Conservation (phyloP, 768 basidiomycete species). For the Suillus americanus region DNA sequence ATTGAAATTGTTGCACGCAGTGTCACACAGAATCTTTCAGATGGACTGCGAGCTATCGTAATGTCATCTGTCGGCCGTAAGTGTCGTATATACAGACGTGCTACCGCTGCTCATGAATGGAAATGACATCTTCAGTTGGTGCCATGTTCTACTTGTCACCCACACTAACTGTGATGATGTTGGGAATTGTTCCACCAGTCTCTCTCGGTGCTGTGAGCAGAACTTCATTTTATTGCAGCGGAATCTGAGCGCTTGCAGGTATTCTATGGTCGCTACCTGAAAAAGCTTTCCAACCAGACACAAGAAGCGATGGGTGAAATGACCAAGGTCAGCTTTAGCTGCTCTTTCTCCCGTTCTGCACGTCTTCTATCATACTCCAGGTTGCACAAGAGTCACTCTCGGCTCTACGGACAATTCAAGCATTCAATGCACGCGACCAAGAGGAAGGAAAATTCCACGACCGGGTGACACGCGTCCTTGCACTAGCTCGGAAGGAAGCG, state of each 20-base stretch:
- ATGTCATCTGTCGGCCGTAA: constrained; percentile 92
- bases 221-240: constrained; percentile 5
- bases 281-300: constrained; percentile 85
- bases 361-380: constrained; percentile 30
- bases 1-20: constrained; percentile 33
- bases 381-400: constrained; percentile 90
- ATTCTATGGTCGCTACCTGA: constrained; percentile 93
- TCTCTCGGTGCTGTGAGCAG: constrained; percentile 75
- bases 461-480: constrained; percentile 62
- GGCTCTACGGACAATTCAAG: constrained; percentile 86
- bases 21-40: constrained; percentile 77
- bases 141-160: constrained; percentile 95
- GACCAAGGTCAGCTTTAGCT: constrained; percentile 56
- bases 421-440: constrained; percentile 79
- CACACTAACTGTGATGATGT: constrained; percentile 87
- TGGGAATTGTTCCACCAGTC: constrained; percentile 86
- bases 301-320: constrained; percentile 96
- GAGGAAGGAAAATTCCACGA: constrained; percentile 79
- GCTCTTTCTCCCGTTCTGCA: neutral
- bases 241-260: constrained; percentile 51
- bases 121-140: constrained; percentile 52
- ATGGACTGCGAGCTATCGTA: constrained; percentile 80
- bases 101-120: neutral
- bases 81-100: constrained; percentile 26
- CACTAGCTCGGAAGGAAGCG: constrained; percentile 82